Evolutionary conservation across 148 eudicot genomes (phyloP), one percentile per base, ranked within the genome.

Genomic region (Polygonum aviculare): DNA sequence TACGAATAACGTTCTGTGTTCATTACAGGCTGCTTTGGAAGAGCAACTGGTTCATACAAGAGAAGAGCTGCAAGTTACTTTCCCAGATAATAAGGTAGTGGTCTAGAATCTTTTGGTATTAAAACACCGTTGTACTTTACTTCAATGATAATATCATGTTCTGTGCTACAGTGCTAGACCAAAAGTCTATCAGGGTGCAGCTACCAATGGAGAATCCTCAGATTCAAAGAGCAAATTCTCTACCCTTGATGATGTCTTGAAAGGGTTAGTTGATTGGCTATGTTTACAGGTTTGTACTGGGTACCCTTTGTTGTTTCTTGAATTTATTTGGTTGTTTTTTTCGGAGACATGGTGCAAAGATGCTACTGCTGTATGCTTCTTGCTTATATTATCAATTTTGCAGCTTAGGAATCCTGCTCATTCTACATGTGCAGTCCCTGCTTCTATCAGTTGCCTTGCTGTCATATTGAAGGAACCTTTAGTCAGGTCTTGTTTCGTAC

Each of bases 11-110:
- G 8, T 62, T 15, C 8, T 26, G 38, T 38, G 7, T 72, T 51
- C 73, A 36, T 80, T 82, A 69, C 89, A 95, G 98, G 80, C 79
- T 89, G 90, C 93, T 95, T 14, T 90, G 93, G 96, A 92, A 85
- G 81, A 94, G 94, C 75, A 92, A 88, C 81, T 95, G 97, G 98
- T 95, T 95, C 85, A 86, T 92, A 78, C 98, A 95, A 86, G 97
- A 92, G 85, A 92, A 92, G 87, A 87, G 98, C 85, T 92, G 94
- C 74, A 95, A 92, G 89, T 92, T 90, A 85, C 96, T 95, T 65
- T 83, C 98, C 60, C 74, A 80, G 81, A 84, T 92, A 78, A 83
- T 89, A 48, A 92, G 96, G 98, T 95, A 88, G 75, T 39, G 72
- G 75, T 35, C 40, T 36, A 39, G 12, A 15, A 14, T 14, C 3